A percentile compares a stretch with the other conserved stretches of the same genome.
phyloP scores from a whole-genome alignment of 208 protist genomes.

The Trypanosoma melophagium region DNA sequence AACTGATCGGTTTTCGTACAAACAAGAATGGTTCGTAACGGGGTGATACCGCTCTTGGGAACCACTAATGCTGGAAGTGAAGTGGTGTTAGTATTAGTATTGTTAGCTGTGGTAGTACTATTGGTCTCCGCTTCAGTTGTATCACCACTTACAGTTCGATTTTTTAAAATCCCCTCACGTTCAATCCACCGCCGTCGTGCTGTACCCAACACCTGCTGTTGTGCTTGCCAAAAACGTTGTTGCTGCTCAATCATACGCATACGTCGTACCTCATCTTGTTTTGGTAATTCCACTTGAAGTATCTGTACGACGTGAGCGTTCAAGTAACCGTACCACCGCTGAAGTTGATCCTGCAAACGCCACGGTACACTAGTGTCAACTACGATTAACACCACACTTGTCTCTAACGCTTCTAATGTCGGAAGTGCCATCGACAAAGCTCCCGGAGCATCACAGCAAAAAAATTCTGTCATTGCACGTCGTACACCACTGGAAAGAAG shows the following conservation, averaged over 20 bases:
- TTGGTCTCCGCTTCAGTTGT: no score
- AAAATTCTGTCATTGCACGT: conserved; percentile 65
- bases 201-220: conserved; percentile 39
- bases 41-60: conserved; percentile 35
- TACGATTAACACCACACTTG: conserved; percentile 66
- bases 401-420: conserved; percentile 55
- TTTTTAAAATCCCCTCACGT: conserved; percentile 8
- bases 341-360: conserved; percentile 55
- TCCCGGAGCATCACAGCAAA: conserved; percentile 80
- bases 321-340: conserved; percentile 45
- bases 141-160: conserved; percentile 10
- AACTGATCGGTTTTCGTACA: conserved; percentile 76
- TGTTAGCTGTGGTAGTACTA: no score
- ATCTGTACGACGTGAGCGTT: conserved; percentile 51
- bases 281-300: conserved; percentile 56
- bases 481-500: background rate
- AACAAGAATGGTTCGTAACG: conserved; percentile 60
- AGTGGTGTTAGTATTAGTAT: no score
- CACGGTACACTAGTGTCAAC: conserved; percentile 66
- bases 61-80: conserved; percentile 25
- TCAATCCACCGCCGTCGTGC: conserved; percentile 28
- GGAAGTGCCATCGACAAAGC: conserved; percentile 75
- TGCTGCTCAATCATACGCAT: conserved; percentile 63
- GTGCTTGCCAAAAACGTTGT: conserved; percentile 56
- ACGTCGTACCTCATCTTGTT: conserved; percentile 71